A percentile compares a stretch with the other conserved stretches of the same genome.
phyloP scores from a whole-genome alignment of 352 stramenopile species.

The Phytophthora pistaciae region DNA sequence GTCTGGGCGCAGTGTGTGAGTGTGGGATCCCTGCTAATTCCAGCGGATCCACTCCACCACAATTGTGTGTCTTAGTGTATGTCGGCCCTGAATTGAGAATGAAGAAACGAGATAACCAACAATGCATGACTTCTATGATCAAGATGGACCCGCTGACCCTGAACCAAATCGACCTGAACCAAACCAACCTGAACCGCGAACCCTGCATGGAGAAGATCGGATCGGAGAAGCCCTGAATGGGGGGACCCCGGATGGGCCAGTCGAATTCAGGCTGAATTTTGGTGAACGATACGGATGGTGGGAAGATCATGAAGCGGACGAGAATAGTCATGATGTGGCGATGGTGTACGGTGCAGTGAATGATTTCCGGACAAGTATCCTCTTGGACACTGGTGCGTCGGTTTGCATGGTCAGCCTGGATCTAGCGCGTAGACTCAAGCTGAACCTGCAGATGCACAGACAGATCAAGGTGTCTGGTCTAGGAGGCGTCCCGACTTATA shows the following conservation, averaged over 20 bases:
- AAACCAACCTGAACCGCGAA: no score
- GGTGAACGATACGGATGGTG: background rate
- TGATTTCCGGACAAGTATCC: background rate
- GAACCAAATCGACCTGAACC: no score
- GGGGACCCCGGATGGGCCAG: background rate
- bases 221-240: no score
- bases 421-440: slow-evolving; percentile 11
- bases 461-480: background rate
- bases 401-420: slow-evolving; percentile 6
- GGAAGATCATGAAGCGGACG: background rate
- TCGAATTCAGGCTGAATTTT: background rate
- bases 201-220: no score
- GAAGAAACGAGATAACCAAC: background rate
- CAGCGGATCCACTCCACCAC: no score
- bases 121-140: background rate
- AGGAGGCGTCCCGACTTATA: slow-evolving; percentile 6
- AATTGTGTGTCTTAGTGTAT: background rate
- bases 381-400: slow-evolving; percentile 3
- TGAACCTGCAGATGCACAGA: background rate
- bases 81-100: background rate
- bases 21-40: no score
- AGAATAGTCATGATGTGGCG: background rate
- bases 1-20: no score
- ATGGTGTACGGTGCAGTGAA: background rate
- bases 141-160: no score